Evolutionary conservation across 495 filamentous ascomycete genomes (phyloP).

Genomic region (Neurospora tetrasperma): DNA sequence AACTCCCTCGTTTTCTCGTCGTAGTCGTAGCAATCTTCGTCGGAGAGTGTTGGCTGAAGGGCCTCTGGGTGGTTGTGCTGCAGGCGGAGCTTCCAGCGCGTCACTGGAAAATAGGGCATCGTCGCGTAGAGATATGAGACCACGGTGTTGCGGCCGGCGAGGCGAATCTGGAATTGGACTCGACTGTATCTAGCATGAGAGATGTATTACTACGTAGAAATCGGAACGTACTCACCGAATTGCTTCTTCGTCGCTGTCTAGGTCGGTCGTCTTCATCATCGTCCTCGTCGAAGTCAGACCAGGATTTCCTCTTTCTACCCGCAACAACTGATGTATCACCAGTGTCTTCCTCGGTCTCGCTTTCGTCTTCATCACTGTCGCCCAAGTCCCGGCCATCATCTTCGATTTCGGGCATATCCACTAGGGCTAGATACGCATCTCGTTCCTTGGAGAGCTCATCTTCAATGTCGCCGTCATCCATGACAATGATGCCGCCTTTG

Average conservation of each 20-base stretch:
- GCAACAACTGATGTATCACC: conserved; percentile 16
- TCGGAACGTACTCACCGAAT: conserved; percentile 53
- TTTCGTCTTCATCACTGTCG: conserved; percentile 34
- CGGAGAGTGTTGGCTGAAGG: conserved; percentile 62
- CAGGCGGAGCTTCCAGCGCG: conserved; percentile 37
- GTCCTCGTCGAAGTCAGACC: conserved; percentile 61
- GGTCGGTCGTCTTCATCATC: conserved; percentile 65
- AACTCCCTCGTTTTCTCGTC: conserved; percentile 61
- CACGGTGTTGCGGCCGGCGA: conserved; percentile 37
- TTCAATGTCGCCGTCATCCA: conserved; percentile 93
- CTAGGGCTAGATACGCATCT: conserved; percentile 70
- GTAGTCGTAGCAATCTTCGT: conserved; percentile 59
- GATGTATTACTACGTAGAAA: conserved; percentile 13
- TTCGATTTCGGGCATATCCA: conserved; percentile 84
- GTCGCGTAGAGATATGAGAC: conserved; percentile 38
- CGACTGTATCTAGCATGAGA: conserved; percentile 38
- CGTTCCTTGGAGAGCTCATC: conserved; percentile 66
- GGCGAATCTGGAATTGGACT: conserved; percentile 42
- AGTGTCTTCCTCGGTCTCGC: conserved; percentile 18
- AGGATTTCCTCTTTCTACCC: conserved; percentile 73
- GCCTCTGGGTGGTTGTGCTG: conserved; percentile 47
- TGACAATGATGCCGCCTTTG: conserved; percentile 77
- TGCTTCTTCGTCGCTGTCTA: conserved; percentile 69
- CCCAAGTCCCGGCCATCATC: conserved; percentile 53
- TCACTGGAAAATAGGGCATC: conserved; percentile 31